Evolutionary conservation across 2,329 filamentous ascomycete species (phyloP), one percentile per base, ranked within the genome.

Genomic region (Tolypocladium tundrense): DNA sequence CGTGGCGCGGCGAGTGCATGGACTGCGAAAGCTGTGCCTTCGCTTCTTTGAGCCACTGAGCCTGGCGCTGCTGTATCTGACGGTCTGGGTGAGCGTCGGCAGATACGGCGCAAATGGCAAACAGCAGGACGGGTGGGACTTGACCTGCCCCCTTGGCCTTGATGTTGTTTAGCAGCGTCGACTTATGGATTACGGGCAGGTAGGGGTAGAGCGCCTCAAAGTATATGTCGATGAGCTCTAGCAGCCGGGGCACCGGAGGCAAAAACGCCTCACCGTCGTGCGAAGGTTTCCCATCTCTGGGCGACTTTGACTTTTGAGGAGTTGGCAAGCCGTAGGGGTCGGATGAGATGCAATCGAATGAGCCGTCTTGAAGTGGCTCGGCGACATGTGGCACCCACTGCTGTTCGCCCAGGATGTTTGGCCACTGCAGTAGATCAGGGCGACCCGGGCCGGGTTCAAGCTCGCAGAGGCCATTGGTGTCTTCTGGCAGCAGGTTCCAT

Each of bases 161-260:
- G 7, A 64, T 42, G 8, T 27, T 50, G 2, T 45, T 50, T 11
- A 54, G 3, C 1, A 62, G 31, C 19, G 55, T 59, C 2, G 54
- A 31, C 27, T 56, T 65, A 42, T 65, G 64, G 14, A 67, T 35
- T 1, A 67, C 48, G 24, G 66, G 66, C 4, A 67, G 41, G 24
- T 58, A 64, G 5, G 51, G 39, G 35, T 67, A 64, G 42, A 62
- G 60, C 45, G 60, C 59, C 42, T 65, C 65, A 41, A 62, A 67
- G 45, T 63, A 67, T 2, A 67, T 37, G 14, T 67, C 60, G 4
- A 63, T 43, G 5, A 67, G 24, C 14, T 66, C 60, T 7, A 62
- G 54, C 8, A 64, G 24, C n/a, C 54, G 48, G 3, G 56, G 57
- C 37, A 52, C 27, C 1, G 61, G 54, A 2, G 63, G 60, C 19